Conservation (phyloP, 305 asterid genomes). For the Euphrasia arctica region DNA sequence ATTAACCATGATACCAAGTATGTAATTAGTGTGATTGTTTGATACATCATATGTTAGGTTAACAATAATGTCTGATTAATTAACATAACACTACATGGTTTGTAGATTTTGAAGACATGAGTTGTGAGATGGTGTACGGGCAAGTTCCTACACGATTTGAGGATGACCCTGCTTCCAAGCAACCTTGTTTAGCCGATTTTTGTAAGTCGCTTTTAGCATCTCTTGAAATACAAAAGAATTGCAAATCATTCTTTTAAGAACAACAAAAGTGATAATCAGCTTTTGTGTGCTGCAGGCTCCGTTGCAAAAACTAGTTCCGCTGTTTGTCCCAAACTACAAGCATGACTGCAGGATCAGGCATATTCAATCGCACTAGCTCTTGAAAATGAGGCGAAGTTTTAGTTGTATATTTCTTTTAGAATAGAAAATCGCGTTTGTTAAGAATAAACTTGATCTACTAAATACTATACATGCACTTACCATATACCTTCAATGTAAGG, state of each 20-base stretch:
- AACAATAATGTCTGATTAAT: too few species aligned
- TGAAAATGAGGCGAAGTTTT: conserved; percentile 5
- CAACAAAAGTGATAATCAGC: neutral
- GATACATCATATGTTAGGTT: neutral
- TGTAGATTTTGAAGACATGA: conserved; percentile 95
- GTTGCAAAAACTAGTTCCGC: conserved; percentile 56
- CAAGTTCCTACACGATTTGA: conserved; percentile 75
- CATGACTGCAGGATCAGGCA: conserved; percentile 25
- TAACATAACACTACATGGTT: neutral
- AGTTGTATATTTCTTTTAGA: neutral
- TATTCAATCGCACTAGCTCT: too few species aligned
- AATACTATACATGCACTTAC: too few species aligned
- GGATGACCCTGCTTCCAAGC: conserved; percentile 75
- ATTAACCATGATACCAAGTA: conserved; percentile 91
- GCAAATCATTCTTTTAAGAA: neutral
- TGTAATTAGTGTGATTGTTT: neutral
- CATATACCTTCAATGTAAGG: too few species aligned
- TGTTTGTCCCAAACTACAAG: conserved; percentile 61
- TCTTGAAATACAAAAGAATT: neutral
- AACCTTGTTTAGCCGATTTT: conserved; percentile 63
- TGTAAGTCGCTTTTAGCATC: conserved; percentile 30
- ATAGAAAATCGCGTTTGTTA: too few species aligned
- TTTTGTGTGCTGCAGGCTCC: conserved; percentile 45
- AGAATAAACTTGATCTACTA: too few species aligned
- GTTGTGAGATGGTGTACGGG: conserved; percentile 90